Percentiles rank a stretch among this genome's conserved stretches.
Evolutionary conservation across 352 stramenopile genomes (phyloP).

Genomic region (Globisporangium middletonii): DNA sequence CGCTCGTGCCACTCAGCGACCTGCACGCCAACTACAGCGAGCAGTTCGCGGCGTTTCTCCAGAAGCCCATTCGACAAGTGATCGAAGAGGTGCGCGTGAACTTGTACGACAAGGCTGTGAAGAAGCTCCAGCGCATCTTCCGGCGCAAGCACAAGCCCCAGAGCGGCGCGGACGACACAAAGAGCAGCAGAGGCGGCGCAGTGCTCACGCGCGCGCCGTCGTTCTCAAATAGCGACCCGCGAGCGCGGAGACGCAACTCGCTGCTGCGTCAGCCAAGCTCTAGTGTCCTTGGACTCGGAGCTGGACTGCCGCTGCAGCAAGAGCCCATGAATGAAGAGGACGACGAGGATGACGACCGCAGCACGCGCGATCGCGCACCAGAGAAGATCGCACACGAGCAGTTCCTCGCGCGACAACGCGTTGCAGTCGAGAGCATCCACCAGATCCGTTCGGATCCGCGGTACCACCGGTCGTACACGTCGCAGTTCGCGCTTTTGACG

Average conservation of each 20-base stretch:
- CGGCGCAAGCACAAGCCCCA: constrained; percentile 27
- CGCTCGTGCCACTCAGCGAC: constrained; percentile 37
- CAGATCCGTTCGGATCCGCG: constrained; percentile 19
- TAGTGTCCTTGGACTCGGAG: neutral
- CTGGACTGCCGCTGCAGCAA: constrained; percentile 9
- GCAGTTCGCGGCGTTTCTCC: constrained; percentile 35
- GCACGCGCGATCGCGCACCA: neutral
- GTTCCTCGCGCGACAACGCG: constrained; percentile 8
- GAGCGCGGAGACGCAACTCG: neutral
- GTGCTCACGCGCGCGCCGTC: neutral
- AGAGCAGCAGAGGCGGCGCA: neutral
- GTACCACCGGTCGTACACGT: neutral
- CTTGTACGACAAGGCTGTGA: constrained; percentile 54
- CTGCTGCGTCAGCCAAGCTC: neutral
- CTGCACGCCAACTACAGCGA: constrained; percentile 37
- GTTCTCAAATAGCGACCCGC: neutral
- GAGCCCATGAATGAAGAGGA: neutral
- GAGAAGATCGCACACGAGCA: constrained; percentile 5
- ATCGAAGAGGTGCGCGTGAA: constrained; percentile 56
- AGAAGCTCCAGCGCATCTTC: constrained; percentile 60
- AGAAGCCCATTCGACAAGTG: constrained; percentile 34
- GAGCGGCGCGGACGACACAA: neutral
- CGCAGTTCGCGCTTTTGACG: neutral
- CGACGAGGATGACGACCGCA: neutral
- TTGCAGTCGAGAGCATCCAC: constrained; percentile 16